Percentiles rank a stretch among this genome's conserved stretches.
phyloP scores from a whole-genome alignment of 2,329 filamentous ascomycete genomes.

The Fusarium armeniacum region DNA sequence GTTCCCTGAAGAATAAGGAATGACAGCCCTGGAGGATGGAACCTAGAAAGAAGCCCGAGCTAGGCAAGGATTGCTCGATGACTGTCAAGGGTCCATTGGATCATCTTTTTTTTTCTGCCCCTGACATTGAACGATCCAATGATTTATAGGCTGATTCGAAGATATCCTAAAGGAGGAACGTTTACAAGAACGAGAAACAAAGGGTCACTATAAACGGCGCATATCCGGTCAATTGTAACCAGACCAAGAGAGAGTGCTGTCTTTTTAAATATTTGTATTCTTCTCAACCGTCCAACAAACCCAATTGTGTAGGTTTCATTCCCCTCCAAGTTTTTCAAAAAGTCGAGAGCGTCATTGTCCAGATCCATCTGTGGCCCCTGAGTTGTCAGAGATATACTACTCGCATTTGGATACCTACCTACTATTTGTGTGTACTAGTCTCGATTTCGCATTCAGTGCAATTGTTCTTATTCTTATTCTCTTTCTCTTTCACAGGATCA shows the following conservation, averaged over 20 bases:
- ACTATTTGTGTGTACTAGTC: neutral
- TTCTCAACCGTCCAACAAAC: constrained; percentile 16
- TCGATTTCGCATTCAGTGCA: constrained; percentile 9
- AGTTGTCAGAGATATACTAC: constrained; percentile 10
- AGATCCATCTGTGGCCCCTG: constrained; percentile 41
- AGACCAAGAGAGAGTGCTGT: constrained; percentile 9
- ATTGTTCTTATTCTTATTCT: constrained; percentile 1
- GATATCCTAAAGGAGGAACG: constrained; percentile 12
- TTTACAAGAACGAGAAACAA: constrained; percentile 21
- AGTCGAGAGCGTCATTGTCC: constrained; percentile 42
- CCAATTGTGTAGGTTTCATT: constrained; percentile 16
- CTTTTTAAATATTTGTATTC: constrained; percentile 14
- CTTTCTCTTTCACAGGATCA: neutral
- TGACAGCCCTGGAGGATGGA: constrained; percentile 22
- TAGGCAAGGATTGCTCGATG: constrained; percentile 8
- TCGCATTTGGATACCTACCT: neutral
- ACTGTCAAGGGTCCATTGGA: constrained; percentile 16
- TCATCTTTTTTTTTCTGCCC: constrained; percentile 22
- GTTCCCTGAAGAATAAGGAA: constrained; percentile 19
- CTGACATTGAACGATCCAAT: constrained; percentile 29
- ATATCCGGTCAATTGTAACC: constrained; percentile 37
- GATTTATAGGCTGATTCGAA: constrained; percentile 39
- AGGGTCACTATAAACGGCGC: constrained; percentile 36
- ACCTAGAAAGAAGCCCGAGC: neutral
- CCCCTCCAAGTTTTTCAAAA: constrained; percentile 8